Evolutionary conservation across 345 rosid genomes (phyloP).

Genomic region (Psidium friedrichsthalianum): DNA sequence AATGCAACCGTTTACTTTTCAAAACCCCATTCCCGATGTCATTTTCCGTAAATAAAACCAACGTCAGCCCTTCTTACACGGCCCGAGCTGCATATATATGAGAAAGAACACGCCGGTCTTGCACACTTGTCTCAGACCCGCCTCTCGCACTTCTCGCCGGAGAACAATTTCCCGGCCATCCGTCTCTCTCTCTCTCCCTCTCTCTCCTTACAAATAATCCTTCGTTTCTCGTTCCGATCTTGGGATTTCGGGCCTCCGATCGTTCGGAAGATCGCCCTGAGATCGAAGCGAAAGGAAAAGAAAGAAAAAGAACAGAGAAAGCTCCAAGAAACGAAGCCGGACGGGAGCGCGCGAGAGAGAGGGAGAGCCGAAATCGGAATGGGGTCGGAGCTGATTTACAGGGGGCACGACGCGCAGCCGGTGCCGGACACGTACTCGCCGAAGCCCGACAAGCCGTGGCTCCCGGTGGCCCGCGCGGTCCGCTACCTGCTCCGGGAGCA

Average conservation of each 20-base stretch:
- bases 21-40: neutral
- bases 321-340: neutral
- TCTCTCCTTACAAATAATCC: neutral
- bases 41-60: conserved; percentile 2
- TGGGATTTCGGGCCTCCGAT: neutral
- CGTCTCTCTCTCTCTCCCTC: neutral
- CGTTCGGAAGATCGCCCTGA: neutral
- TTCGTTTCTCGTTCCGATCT: neutral
- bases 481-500: conserved; percentile 84
- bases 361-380: neutral
- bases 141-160: neutral
- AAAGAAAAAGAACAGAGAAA: neutral
- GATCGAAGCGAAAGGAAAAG: neutral
- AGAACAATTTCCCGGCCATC: neutral
- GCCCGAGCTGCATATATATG: neutral
- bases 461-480: conserved; percentile 43
- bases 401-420: conserved; percentile 66
- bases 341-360: neutral
- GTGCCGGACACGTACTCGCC: conserved; percentile 47
- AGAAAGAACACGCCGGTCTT: neutral
- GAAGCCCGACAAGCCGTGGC: conserved; percentile 69
- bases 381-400: conserved; percentile 61
- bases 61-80: neutral
- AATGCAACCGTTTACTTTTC: conserved; percentile 12
- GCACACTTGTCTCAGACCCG: neutral